These are phyloP conservation scores for Monosporozyma yasuniensis DNA, from an alignment of 805 yeast species.

Conservation along the genomic window DNA sequence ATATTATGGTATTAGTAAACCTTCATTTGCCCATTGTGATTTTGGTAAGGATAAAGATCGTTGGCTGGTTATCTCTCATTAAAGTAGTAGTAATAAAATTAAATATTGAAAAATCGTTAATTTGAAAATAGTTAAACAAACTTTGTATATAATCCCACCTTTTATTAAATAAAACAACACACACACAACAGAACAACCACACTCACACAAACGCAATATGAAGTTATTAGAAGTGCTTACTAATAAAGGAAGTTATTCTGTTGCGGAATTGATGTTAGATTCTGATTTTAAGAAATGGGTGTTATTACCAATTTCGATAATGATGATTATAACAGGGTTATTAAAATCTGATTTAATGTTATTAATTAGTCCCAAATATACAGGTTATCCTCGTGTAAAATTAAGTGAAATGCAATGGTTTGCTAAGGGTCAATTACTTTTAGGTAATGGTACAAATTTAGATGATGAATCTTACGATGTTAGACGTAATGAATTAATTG, in stretches of 20 bases:
- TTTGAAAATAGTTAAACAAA: neutral
- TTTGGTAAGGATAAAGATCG: no score
- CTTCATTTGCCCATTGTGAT: neutral
- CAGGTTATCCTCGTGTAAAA: constrained; percentile 41
- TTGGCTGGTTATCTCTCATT: neutral
- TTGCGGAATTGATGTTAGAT: constrained; percentile 58
- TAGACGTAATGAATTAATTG: constrained; percentile 42
- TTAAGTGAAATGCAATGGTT: constrained; percentile 59
- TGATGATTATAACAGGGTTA: constrained; percentile 82
- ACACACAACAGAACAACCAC: neutral
- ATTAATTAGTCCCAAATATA: constrained; percentile 51
- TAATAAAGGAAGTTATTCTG: constrained; percentile 7
- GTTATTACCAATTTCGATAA: constrained; percentile 75
- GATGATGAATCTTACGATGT: constrained; percentile 43
- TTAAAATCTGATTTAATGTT: constrained; percentile 59
- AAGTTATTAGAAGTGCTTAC: neutral
- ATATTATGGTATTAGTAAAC: neutral
- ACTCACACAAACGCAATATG: neutral
- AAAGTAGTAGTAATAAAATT: neutral
- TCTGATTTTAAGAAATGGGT: constrained; percentile 86
- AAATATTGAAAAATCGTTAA: neutral
- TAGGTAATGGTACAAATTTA: constrained; percentile 45
- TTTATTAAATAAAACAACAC: neutral
- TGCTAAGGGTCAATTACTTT: constrained; percentile 48
- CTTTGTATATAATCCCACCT: neutral